These are phyloP conservation scores for Geotrichum carabidarum DNA, from an alignment of 1,139 yeast genomes.

Conservation along the genomic window DNA sequence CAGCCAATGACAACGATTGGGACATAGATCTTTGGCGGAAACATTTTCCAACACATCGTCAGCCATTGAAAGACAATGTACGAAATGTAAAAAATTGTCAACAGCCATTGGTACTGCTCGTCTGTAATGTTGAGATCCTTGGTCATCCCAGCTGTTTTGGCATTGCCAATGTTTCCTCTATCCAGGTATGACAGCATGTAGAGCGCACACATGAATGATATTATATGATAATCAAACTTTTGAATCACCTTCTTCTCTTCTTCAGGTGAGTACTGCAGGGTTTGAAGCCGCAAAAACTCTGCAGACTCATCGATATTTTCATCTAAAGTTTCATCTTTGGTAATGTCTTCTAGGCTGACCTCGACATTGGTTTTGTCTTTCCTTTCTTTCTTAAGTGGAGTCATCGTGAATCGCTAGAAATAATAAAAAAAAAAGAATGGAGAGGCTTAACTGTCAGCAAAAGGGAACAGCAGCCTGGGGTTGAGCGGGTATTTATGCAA, in stretches of 20 bases:
- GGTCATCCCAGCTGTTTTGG: slow-evolving; percentile 50
- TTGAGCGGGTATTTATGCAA: too few relatives aligned
- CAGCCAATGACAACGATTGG: slow-evolving; percentile 19
- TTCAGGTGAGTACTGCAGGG: slow-evolving; percentile 27
- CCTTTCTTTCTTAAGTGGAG: background rate
- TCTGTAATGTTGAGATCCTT: slow-evolving; percentile 45
- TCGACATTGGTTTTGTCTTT: background rate
- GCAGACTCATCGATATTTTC: background rate
- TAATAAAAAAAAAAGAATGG: too few relatives aligned
- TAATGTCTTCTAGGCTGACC: background rate
- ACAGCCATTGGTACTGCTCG: slow-evolving; percentile 33
- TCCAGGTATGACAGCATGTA: slow-evolving; percentile 37
- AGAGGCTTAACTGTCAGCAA: too few relatives aligned
- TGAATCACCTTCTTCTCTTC: slow-evolving; percentile 23
- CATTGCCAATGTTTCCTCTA: slow-evolving; percentile 47
- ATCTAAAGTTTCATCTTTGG: background rate
- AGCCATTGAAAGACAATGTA: slow-evolving; percentile 31
- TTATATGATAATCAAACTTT: slow-evolving; percentile 27
- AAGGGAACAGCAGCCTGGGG: too few relatives aligned
- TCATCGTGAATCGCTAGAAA: too few relatives aligned
- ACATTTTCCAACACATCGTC: slow-evolving; percentile 18
- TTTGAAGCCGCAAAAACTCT: slow-evolving; percentile 35
- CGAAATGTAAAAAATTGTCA: slow-evolving; percentile 27
- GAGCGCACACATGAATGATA: slow-evolving; percentile 27
- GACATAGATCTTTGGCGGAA: slow-evolving; percentile 18